Evolutionary conservation across 805 yeast genomes (phyloP).

Genomic region (Soucietia sequanensis): DNA sequence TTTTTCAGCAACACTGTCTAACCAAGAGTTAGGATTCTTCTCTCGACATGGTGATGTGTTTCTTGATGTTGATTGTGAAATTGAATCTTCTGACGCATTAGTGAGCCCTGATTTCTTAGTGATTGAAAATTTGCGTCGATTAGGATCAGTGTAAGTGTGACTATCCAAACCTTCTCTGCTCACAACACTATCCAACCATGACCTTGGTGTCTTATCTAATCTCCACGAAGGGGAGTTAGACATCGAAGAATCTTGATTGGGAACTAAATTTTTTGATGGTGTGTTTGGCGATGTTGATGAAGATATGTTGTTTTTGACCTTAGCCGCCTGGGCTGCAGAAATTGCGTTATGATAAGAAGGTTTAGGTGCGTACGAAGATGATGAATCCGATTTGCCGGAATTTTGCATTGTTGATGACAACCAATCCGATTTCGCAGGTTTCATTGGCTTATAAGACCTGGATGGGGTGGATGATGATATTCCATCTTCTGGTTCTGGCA

Average conservation of each 20-base stretch:
- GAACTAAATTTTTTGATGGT: neutral
- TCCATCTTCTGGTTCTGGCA: neutral
- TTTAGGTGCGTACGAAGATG: constrained; percentile 8
- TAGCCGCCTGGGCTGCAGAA: constrained; percentile 10
- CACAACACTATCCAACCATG: constrained; percentile 3
- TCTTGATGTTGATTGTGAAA: no score
- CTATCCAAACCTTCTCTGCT: neutral
- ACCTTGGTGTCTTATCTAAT: neutral
- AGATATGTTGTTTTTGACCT: neutral
- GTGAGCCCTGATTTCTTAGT: neutral
- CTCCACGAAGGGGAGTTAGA: neutral
- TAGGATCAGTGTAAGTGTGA: neutral
- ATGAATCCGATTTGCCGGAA: neutral
- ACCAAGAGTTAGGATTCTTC: constrained; percentile 9
- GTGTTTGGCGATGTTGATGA: neutral
- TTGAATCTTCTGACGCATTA: neutral
- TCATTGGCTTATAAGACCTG: constrained; percentile 6
- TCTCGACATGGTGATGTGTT: constrained; percentile 1
- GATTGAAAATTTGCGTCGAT: neutral
- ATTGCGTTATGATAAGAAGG: constrained; percentile 10
- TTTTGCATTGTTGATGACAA: constrained; percentile 5
- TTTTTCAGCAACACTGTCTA: constrained; percentile 4
- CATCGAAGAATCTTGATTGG: neutral
- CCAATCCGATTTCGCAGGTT: constrained; percentile 13
- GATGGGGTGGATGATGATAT: neutral